Evolutionary conservation across 768 basidiomycete genomes (phyloP).

Genomic region (Pisolithus sp.): DNA sequence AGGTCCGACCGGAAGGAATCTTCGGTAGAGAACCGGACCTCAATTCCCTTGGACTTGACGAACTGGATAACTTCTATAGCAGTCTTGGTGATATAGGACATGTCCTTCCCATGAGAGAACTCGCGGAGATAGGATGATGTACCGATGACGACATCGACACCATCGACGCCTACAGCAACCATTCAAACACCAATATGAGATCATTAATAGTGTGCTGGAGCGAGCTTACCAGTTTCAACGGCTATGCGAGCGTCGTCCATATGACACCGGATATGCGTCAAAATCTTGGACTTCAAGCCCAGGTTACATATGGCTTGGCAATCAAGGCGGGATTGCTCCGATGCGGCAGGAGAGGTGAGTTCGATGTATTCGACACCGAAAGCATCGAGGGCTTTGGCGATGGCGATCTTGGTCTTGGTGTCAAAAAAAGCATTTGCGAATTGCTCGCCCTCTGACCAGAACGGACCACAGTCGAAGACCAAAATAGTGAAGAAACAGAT

Average conservation of each 20-base stretch:
- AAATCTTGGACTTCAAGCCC: conserved; percentile 91
- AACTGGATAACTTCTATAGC: conserved; percentile 98
- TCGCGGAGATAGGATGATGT: conserved; percentile 98
- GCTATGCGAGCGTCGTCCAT: conserved; percentile 99
- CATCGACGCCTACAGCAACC: conserved; percentile 75
- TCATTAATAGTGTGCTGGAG: background rate
- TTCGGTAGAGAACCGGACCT: conserved; percentile 99
- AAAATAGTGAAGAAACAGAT: background rate
- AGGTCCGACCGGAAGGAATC: conserved; percentile 99
- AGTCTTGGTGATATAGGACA: conserved; percentile 98
- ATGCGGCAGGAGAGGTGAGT: conserved; percentile 95
- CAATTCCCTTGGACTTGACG: conserved; percentile 99
- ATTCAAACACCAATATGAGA: background rate
- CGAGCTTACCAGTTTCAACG: conserved; percentile 81
- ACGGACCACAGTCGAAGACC: conserved; percentile 3
- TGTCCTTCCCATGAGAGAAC: conserved; percentile 99
- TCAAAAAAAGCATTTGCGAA: conserved; percentile 99
- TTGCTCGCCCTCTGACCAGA: conserved; percentile 83
- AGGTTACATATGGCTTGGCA: conserved; percentile 99
- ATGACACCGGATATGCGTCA: conserved; percentile 98
- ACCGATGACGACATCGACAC: conserved; percentile 98
- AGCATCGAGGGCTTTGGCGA: conserved; percentile 95
- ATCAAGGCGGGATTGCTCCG: conserved; percentile 87
- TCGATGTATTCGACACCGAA: conserved; percentile 99
- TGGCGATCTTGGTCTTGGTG: conserved; percentile 99